A percentile compares a stretch with the other conserved stretches of the same genome.
phyloP scores from a whole-genome alignment of 805 yeast species.

The Candida namnaoensis region DNA sequence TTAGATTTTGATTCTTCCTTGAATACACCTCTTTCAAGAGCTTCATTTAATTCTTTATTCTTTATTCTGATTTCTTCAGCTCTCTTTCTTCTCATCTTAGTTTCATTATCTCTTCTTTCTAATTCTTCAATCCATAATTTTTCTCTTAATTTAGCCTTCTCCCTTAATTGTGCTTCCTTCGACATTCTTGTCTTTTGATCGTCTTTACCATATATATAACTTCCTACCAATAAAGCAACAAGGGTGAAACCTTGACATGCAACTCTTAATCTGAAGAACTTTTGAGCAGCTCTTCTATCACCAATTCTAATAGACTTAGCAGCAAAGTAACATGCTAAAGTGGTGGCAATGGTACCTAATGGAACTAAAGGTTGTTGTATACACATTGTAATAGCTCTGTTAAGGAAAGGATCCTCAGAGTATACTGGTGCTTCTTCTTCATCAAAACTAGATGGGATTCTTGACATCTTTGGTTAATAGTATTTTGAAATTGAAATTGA shows the following conservation, averaged over 20 bases:
- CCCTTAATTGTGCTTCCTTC: slow-evolving; percentile 57
- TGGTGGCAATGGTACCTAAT: slow-evolving; percentile 67
- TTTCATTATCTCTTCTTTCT: slow-evolving; percentile 76
- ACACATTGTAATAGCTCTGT: slow-evolving; percentile 30
- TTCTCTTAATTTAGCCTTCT: slow-evolving; percentile 82
- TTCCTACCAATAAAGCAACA: slow-evolving; percentile 76
- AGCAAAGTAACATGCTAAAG: slow-evolving; percentile 74
- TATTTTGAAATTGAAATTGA: background rate
- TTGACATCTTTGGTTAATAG: slow-evolving; percentile 12
- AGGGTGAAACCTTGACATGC: slow-evolving; percentile 79
- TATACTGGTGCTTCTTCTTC: slow-evolving; percentile 9
- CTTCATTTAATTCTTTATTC: slow-evolving; percentile 26
- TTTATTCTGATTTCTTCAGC: slow-evolving; percentile 51
- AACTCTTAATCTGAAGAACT: slow-evolving; percentile 85
- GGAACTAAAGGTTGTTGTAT: slow-evolving; percentile 90
- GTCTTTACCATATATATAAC: slow-evolving; percentile 53
- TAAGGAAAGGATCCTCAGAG: background rate
- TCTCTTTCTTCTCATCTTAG: slow-evolving; percentile 57
- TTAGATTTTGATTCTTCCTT: background rate
- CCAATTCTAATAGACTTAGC: slow-evolving; percentile 70
- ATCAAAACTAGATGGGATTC: slow-evolving; percentile 27
- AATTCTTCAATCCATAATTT: slow-evolving; percentile 82
- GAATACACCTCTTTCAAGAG: background rate
- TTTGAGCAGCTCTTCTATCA: slow-evolving; percentile 67
- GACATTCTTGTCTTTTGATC: slow-evolving; percentile 33